These are phyloP conservation scores for Barnettozyma vustinii DNA, from an alignment of 805 yeast genomes.

Conservation along the genomic window DNA sequence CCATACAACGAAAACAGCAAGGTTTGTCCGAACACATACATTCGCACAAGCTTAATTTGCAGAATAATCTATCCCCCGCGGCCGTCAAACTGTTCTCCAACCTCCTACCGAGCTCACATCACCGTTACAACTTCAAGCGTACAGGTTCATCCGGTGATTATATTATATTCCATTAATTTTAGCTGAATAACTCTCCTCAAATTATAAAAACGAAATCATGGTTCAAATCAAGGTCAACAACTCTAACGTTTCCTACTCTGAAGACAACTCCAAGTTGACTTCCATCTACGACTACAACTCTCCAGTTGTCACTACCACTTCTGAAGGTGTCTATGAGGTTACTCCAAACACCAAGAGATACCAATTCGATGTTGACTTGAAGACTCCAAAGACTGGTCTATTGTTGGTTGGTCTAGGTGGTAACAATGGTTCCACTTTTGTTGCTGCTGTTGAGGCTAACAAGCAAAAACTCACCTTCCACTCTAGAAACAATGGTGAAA, in stretches of 20 bases:
- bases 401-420: conserved; percentile 95
- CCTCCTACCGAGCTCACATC: conserved; percentile 24
- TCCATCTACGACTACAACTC: conserved; percentile 62
- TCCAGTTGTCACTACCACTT: conserved; percentile 55
- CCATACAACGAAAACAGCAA: not conserved
- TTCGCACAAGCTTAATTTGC: conserved; percentile 1
- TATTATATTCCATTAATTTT: conserved; percentile 17
- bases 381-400: conserved; percentile 80
- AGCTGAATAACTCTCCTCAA: not conserved
- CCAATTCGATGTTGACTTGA: conserved; percentile 80
- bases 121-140: conserved; percentile 26
- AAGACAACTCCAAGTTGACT: conserved; percentile 37
- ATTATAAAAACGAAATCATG: conserved; percentile 14
- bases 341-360: conserved; percentile 69
- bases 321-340: conserved; percentile 47
- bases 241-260: conserved; percentile 46
- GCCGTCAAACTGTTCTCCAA: conserved; percentile 25
- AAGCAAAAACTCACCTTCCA: conserved; percentile 71
- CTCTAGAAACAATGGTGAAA: conserved; percentile 66
- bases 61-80: too few relatives aligned
- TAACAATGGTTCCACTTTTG: conserved; percentile 89
- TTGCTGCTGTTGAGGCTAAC: conserved; percentile 83
- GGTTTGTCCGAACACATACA: not conserved
- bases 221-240: conserved; percentile 44
- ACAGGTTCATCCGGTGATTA: conserved; percentile 23